Percentiles rank a stretch among this genome's conserved stretches.
Evolutionary conservation across 2,329 filamentous ascomycete genomes (phyloP).

Genomic region (Amauroascus niger): DNA sequence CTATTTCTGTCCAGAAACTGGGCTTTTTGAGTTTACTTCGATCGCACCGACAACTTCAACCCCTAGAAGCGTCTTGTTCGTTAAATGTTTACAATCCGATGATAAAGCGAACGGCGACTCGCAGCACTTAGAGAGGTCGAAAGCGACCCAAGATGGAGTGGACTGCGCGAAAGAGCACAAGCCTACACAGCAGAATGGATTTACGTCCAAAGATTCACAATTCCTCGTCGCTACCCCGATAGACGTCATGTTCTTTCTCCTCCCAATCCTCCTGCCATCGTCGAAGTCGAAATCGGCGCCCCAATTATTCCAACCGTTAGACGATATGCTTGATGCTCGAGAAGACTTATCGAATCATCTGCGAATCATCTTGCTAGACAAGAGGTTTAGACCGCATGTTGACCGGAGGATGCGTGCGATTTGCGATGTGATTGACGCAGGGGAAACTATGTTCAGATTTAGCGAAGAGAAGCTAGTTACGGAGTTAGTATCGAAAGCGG

Average conservation of each 20-base stretch:
- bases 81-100: background rate
- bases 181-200: conserved; percentile 30
- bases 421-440: conserved; percentile 74
- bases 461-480: conserved; percentile 60
- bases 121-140: background rate
- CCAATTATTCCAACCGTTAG: conserved; percentile 39
- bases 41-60: conserved; percentile 43
- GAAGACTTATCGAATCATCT: conserved; percentile 36
- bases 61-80: conserved; percentile 48
- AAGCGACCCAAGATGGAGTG: conserved; percentile 16
- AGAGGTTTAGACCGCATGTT: conserved; percentile 39
- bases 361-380: conserved; percentile 33
- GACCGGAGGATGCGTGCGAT: conserved; percentile 58
- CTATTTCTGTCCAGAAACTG: conserved; percentile 49
- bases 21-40: conserved; percentile 53
- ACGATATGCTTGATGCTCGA: conserved; percentile 42
- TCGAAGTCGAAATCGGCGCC: conserved; percentile 38
- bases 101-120: background rate
- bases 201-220: conserved; percentile 57
- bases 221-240: conserved; percentile 76
- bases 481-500: conserved; percentile 61
- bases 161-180: background rate
- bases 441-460: conserved; percentile 75
- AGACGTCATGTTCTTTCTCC: conserved; percentile 72
- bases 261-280: conserved; percentile 56